A percentile compares a stretch with the other conserved stretches of the same genome.
Evolutionary conservation across 371 early-diverging fungal genomes (phyloP).

Genomic region (Saksenaea vasiformis): DNA sequence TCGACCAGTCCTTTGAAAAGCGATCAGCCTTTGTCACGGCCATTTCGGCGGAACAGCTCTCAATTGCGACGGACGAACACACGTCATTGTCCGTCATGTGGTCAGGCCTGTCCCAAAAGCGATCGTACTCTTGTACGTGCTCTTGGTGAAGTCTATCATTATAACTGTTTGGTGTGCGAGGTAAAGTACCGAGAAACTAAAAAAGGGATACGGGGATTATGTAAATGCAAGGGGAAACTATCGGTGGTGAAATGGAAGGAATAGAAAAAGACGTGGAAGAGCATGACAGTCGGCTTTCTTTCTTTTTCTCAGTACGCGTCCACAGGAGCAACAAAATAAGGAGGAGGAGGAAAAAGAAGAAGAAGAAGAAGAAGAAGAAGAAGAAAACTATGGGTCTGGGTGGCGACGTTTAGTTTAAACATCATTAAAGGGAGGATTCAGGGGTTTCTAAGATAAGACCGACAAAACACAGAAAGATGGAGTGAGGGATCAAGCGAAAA

Average conservation of each 20-base stretch:
- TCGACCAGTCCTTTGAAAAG: not conserved
- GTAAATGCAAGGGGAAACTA: not conserved
- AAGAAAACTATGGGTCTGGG: not conserved
- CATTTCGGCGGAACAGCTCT: not conserved
- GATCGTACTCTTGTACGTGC: not conserved
- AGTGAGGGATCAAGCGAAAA: not conserved
- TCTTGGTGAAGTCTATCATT: not conserved
- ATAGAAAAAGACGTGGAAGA: not conserved
- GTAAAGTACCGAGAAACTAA: not conserved
- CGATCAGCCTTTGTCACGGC: not conserved
- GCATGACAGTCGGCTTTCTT: not conserved
- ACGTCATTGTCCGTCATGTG: conserved; percentile 10
- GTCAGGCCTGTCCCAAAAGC: conserved; percentile 5
- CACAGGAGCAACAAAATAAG: conserved; percentile 5
- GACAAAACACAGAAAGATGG: not conserved
- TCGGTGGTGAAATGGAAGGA: conserved; percentile 1
- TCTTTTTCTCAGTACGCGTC: not conserved
- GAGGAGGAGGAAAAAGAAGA: too few relatives aligned
- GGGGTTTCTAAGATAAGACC: not conserved
- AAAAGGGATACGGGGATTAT: not conserved
- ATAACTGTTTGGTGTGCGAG: not conserved
- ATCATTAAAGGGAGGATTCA: not conserved
- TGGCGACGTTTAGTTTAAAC: not conserved
- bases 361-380: not conserved
- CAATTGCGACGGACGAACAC: not conserved